Conservation (phyloP, 441 rosid species). For the Pelargonium fulgidum region DNA sequence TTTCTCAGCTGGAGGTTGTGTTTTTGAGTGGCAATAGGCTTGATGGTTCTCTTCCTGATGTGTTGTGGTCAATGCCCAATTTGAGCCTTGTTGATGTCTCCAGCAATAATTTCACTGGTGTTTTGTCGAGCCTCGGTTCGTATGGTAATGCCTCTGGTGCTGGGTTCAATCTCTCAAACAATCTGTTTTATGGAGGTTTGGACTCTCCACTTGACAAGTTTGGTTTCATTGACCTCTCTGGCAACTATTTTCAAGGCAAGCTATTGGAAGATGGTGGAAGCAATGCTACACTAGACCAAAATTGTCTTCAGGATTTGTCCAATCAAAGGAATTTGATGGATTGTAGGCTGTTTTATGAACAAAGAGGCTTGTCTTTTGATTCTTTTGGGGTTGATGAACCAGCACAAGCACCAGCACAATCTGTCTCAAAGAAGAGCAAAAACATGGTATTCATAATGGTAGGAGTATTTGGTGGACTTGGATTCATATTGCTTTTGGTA, state of each 20-base stretch:
- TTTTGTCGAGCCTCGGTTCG: constrained; percentile 39
- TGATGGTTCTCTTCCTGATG: constrained; percentile 48
- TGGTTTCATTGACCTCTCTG: constrained; percentile 45
- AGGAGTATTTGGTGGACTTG: constrained; percentile 60
- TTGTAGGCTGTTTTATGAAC: constrained; percentile 57
- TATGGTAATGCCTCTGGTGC: constrained; percentile 31
- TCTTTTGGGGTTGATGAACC: constrained; percentile 62
- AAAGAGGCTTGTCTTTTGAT: constrained; percentile 58
- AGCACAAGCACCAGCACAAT: constrained; percentile 29
- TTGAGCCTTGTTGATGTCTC: constrained; percentile 63
- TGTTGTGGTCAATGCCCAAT: constrained; percentile 47
- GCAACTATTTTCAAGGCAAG: constrained; percentile 74
- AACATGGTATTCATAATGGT: constrained; percentile 45
- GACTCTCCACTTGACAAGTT: constrained; percentile 43
- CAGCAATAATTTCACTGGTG: constrained; percentile 68
- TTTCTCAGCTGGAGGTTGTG: constrained; percentile 41
- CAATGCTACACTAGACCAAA: constrained; percentile 47
- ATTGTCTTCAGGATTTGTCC: constrained; percentile 60
- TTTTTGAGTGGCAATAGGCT: constrained; percentile 48
- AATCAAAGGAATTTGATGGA: constrained; percentile 51
- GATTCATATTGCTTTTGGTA: constrained; percentile 39
- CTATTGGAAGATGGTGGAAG: constrained; percentile 41
- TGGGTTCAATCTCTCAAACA: constrained; percentile 54
- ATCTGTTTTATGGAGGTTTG: constrained; percentile 65
- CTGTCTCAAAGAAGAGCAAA: constrained; percentile 36